Evolutionary conservation across 2,329 filamentous ascomycete species (phyloP).

Genomic region (Ceratocystiopsis minuta): DNA sequence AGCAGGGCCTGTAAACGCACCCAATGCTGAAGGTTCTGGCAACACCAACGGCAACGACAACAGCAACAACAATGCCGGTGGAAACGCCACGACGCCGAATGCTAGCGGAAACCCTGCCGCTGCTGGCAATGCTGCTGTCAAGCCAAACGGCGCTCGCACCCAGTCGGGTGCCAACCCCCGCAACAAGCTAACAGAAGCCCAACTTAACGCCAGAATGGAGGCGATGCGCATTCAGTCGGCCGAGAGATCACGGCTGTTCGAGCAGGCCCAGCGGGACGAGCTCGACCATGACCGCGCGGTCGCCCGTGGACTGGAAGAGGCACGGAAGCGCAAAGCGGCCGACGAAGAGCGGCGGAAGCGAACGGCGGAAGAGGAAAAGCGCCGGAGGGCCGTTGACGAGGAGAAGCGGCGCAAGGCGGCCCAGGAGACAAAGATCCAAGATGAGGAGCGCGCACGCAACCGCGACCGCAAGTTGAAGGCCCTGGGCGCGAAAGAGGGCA

Average conservation of each 20-base stretch:
- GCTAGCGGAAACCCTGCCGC: slow-evolving; percentile 7
- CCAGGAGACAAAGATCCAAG: neutral
- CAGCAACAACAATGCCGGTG: slow-evolving; percentile 16
- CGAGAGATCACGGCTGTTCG: slow-evolving; percentile 40
- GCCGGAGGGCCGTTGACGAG: slow-evolving; percentile 31
- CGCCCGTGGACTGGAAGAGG: slow-evolving; percentile 37
- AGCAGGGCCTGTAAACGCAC: neutral
- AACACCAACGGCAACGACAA: slow-evolving; percentile 12
- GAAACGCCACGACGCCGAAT: too few relatives aligned
- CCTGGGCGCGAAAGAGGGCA: slow-evolving; percentile 32
- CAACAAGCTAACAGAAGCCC: slow-evolving; percentile 39
- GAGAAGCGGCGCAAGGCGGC: slow-evolving; percentile 35
- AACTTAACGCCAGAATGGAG: slow-evolving; percentile 42
- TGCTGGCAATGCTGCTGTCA: slow-evolving; percentile 8
- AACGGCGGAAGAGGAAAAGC: slow-evolving; percentile 36
- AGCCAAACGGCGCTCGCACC: slow-evolving; percentile 17
- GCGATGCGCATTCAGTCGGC: slow-evolving; percentile 39
- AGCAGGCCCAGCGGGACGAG: slow-evolving; percentile 39
- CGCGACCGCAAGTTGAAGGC: slow-evolving; percentile 42
- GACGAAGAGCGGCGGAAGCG: slow-evolving; percentile 32
- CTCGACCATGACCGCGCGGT: slow-evolving; percentile 35
- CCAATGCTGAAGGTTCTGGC: neutral
- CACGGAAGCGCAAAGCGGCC: slow-evolving; percentile 29
- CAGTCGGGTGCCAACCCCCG: slow-evolving; percentile 40
- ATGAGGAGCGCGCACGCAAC: slow-evolving; percentile 36